Base-by-base conservation (phyloP, 495 filamentous ascomycete genomes). In the Pyronema omphalodes region DNA sequence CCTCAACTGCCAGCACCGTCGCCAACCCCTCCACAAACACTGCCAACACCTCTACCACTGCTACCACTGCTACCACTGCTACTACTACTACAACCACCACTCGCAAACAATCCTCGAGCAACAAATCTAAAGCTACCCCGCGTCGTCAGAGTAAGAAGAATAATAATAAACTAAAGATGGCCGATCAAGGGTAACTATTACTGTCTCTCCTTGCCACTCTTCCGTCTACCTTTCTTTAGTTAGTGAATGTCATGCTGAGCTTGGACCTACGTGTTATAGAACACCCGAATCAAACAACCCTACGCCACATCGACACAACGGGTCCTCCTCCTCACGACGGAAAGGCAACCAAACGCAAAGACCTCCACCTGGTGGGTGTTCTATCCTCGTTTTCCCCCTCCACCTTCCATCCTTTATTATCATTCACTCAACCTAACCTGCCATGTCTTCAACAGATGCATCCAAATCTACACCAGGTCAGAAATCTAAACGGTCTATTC, bases 381-480 rank as follows among this genome's bases (percentile, higher is more conserved):
- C 29, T 19, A n/a, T 47, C 44, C 18, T 29, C 23, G 23, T 29
- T 29, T 7, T 47, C 44, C 9, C 9, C 18, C 11, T 23, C 23
- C 17, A 15, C 44, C 44, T 47, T 47, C n/a, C 44, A 29, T 29
- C 39, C 39, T 41, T 41, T 41, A 6, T 41, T 41, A 41, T 47
- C 44, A 19, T 14, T n/a, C 18, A 8, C 36, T 50, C 47, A 12
- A 50, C 29, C 36, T 29, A 29, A 29, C 23, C 23, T 29, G 23
- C 23, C 1, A 29, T 29, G 23, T 29, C 23, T 29, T 5, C 23
- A 29, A 29, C 23, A 29, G 23, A 29, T 29, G 23, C 23, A 29
- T 29, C 23, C 23, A 50, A 77, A 59, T 69, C 71, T 39, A 59
- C 70, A 56, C 69, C 63, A 44, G 62, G 65, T 45, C 70, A 74